Percentiles rank a stretch among this genome's conserved stretches.
Conservation (phyloP, 2,329 filamentous ascomycete genomes). For the Colletotrichum chlorophyti region DNA sequence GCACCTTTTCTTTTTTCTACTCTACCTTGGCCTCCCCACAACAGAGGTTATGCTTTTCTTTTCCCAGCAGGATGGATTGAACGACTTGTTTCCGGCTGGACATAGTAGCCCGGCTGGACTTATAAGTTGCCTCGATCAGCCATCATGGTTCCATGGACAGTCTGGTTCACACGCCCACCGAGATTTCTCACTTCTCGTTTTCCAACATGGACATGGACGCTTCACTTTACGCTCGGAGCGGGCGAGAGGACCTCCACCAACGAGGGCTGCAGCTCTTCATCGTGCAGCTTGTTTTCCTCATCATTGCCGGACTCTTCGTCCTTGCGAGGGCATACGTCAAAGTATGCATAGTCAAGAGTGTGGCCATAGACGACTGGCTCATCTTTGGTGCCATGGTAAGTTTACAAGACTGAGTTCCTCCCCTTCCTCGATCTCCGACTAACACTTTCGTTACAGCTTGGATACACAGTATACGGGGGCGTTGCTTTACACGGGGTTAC, state of each 20-base stretch:
- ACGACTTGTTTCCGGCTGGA: background rate
- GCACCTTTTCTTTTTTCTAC: background rate
- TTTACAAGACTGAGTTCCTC: background rate
- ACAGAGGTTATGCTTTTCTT: background rate
- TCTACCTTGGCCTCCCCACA: too few species aligned
- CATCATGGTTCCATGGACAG: background rate
- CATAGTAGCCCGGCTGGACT: background rate
- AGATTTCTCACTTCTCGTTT: background rate
- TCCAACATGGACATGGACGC: constrained; percentile 18
- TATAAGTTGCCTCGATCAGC: constrained; percentile 1
- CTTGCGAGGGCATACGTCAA: constrained; percentile 53
- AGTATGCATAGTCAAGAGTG: constrained; percentile 46
- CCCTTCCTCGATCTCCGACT: background rate
- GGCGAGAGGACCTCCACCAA: background rate
- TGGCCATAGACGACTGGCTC: constrained; percentile 54
- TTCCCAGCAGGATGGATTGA: background rate
- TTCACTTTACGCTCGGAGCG: background rate
- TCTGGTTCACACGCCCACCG: too few species aligned
- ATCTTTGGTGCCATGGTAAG: constrained; percentile 53
- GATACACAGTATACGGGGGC: constrained; percentile 40
- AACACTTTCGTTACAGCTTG: constrained; percentile 34
- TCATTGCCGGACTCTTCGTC: constrained; percentile 44
- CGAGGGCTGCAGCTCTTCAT: constrained; percentile 30
- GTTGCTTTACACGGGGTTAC: constrained; percentile 42
- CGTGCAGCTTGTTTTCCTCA: constrained; percentile 38